Base-by-base conservation (phyloP, 2,329 filamentous ascomycete genomes). In the Dactylellina sp. region DNA sequence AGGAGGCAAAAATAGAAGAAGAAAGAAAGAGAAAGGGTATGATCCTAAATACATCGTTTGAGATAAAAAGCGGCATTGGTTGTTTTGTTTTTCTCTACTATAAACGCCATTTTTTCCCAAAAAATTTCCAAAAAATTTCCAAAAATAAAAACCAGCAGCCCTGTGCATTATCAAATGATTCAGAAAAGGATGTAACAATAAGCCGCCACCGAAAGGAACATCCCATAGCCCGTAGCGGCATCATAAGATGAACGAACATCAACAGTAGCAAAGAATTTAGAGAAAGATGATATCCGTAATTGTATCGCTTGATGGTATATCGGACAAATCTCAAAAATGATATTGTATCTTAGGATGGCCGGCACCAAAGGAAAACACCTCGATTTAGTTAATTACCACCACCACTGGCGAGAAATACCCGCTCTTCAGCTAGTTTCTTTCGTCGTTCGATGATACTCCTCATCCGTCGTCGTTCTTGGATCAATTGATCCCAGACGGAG, bases 401-500 rank as follows among this genome's bases (percentile, higher is more conserved):
- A 18, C 60, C 68, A 44, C 60, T 40, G 22, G 42, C 52, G 6
- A 60, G 60, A 3, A 72, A 35, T 2, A 55, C 18, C 6, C 68
- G 68, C 16, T 65, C 60, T 42, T 72, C 68, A 20, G 68, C 68
- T 1, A 65, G 47, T 20, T 46, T 28, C 32, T 39, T 72, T 16
- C 68, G 44, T 35, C 47, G 57, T 11, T 72, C 68, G 46, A 72
- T 72, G 46, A 72, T 35, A 24, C 61, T 55, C 32, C 68, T 57
- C 68, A 72, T 72, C 40, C 68, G 28, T 25, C 68, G 46, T 40
- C 68, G 60, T 53, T 72, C 68, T 20, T 72, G 68, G 12, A 72
- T 72, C 25, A 72, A 22, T 44, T 72, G 68, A 37, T 72, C 60
- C 68, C 68, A 72, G 12, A 72, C 68, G 40, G 68, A 72, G n/a